These are phyloP conservation scores for Entophlyctis helioformis DNA, from an alignment of 192 early-diverging fungal species.

Conservation along the genomic window DNA sequence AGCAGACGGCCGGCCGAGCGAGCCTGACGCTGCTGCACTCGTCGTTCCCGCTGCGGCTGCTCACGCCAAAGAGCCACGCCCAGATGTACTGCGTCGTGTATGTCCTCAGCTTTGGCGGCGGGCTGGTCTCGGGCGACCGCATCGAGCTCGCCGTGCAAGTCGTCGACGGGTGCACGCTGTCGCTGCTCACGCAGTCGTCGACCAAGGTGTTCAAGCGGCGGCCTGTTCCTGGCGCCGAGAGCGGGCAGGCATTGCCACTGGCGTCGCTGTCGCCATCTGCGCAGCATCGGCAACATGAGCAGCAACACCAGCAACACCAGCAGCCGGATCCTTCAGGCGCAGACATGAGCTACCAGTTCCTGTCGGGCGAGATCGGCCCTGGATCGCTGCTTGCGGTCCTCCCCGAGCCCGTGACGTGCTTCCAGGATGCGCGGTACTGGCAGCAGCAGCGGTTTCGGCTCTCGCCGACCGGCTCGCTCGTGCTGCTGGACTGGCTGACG, in stretches of 20 bases:
- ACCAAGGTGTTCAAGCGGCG: slow-evolving; percentile 72
- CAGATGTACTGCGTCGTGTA: slow-evolving; percentile 38
- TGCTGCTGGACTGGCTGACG: slow-evolving; percentile 78
- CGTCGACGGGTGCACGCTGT: slow-evolving; percentile 31
- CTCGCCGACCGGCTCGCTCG: slow-evolving; percentile 34
- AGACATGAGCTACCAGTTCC: slow-evolving; percentile 34
- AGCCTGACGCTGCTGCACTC: no score
- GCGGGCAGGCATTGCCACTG: neutral
- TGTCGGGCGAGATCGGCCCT: slow-evolving; percentile 26
- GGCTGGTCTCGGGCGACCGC: slow-evolving; percentile 58
- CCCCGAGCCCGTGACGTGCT: slow-evolving; percentile 74
- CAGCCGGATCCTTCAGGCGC: no score
- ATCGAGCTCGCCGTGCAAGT: slow-evolving; percentile 42
- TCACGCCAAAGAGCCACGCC: slow-evolving; percentile 31
- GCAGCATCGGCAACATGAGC: neutral
- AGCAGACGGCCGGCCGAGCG: no score
- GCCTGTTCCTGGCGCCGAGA: no score
- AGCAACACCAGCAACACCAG: no score
- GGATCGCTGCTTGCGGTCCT: slow-evolving; percentile 41
- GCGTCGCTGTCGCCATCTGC: neutral
- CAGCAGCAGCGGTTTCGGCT: slow-evolving; percentile 49
- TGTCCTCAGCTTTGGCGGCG: slow-evolving; percentile 67
- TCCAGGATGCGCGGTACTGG: slow-evolving; percentile 46
- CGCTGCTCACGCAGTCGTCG: slow-evolving; percentile 68
- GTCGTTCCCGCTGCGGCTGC: slow-evolving; percentile 45